Evolutionary conservation across 306 rosid species (phyloP), one percentile per base, ranked within the genome.

Genomic region (Vigna hirtella): DNA sequence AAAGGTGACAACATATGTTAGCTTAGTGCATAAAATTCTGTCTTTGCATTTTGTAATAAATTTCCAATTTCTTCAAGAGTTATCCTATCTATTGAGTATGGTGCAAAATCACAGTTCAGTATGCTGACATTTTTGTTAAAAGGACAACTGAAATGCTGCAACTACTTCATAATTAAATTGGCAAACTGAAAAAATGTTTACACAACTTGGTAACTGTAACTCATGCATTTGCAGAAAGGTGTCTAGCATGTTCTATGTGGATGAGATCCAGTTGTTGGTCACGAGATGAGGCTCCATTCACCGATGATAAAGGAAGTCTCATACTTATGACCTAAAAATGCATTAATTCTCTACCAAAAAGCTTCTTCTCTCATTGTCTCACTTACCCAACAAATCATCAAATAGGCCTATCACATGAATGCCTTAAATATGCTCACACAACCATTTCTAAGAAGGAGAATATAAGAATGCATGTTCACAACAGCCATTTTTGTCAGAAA

Each of bases 321-420:
- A 47, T 53, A 63, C 28, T 2, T 15, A 14, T 59, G 20, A 28
- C 5, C 1, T 68, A 30, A 55, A 16, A 26, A 20, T 24, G 20
- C 74, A 79, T 69, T 57, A 79, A 70, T 28, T 26, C 57, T 8
- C 42, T 14, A 70, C 68, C 79, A 64, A 36, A 82, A 80, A 82
- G 82, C 63, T 49, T 80, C 76, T 76, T 58, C 24, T 53, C 36
- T 55, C 63, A 26, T 55, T 61, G 30, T 53, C 66, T 36, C 42
- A 74, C 38, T 76, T 65, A 26, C 76, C 84, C 84, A 84, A 79
- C 87, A 65, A 79, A 79, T 70, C 62, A 52, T 15, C 76, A 74
- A 70, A 58, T 38, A 40, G 11, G 43, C 64, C 53, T 22, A 24
- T 80, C 87, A 57, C 87, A 80, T 84, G 87, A 84, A 66, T 50